Percentiles rank a stretch among this genome's conserved stretches.
phyloP scores from a whole-genome alignment of 805 yeast genomes.

The Barnettozyma populi region DNA sequence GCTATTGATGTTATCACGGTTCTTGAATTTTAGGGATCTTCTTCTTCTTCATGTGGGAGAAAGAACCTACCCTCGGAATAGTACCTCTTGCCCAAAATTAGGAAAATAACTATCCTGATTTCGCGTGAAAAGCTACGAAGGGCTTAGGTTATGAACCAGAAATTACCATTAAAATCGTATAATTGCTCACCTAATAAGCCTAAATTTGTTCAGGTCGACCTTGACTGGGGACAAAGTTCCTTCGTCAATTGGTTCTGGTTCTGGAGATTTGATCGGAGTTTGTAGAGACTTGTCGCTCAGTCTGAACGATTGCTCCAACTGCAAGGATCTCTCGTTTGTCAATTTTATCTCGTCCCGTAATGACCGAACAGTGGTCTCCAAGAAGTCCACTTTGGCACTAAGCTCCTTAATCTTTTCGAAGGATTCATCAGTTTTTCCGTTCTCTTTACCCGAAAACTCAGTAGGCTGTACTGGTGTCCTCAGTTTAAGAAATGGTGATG shows the following conservation, averaged over 20 bases:
- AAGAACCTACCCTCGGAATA: neutral
- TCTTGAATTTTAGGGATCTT: neutral
- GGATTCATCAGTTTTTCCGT: neutral
- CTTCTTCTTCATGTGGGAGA: neutral
- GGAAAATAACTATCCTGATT: neutral
- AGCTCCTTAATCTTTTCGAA: slow-evolving; percentile 7
- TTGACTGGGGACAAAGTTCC: slow-evolving; percentile 21
- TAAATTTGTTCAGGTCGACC: slow-evolving; percentile 18
- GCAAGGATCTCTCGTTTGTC: slow-evolving; percentile 18
- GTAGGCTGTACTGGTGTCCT: neutral
- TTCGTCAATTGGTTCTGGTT: slow-evolving; percentile 7
- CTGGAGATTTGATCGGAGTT: slow-evolving; percentile 8
- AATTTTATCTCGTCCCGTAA: slow-evolving; percentile 16
- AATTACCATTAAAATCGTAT: neutral
- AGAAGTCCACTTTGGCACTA: slow-evolving; percentile 13
- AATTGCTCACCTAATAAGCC: slow-evolving; percentile 6
- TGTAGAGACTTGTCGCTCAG: slow-evolving; percentile 12
- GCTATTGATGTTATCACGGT: neutral
- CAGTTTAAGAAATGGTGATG: slow-evolving; percentile 14
- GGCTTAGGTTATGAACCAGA: too few species aligned
- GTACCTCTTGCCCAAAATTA: neutral
- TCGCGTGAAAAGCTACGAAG: neutral
- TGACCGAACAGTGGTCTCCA: slow-evolving; percentile 19
- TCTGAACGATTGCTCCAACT: slow-evolving; percentile 14
- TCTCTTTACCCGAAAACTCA: neutral